These are phyloP conservation scores for Barnettozyma siamensis DNA, from an alignment of 805 yeast species.

Conservation along the genomic window DNA sequence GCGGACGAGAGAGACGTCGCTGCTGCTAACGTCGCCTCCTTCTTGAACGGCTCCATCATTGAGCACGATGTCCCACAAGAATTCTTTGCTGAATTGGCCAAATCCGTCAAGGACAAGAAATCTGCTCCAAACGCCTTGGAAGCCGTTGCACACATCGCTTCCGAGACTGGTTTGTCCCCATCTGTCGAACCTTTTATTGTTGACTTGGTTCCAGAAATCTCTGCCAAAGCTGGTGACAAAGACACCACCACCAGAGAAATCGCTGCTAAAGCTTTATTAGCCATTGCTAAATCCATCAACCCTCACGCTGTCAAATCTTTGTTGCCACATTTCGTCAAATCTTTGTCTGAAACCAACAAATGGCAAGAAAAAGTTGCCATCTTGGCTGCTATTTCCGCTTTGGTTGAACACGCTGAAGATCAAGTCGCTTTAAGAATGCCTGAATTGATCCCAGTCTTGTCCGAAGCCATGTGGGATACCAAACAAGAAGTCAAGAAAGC, in stretches of 20 bases:
- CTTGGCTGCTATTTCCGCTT: slow-evolving; percentile 74
- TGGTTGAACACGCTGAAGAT: slow-evolving; percentile 91
- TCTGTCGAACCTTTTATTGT: slow-evolving; percentile 95
- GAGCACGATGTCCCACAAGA: slow-evolving; percentile 96
- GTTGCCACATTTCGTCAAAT: slow-evolving; percentile 70
- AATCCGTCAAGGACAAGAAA: slow-evolving; percentile 79
- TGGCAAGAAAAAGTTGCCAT: slow-evolving; percentile 98
- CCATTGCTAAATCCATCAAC: slow-evolving; percentile 77
- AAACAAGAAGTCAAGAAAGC: slow-evolving; percentile 96
- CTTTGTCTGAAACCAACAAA: slow-evolving; percentile 72
- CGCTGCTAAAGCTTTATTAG: slow-evolving; percentile 71
- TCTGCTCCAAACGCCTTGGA: slow-evolving; percentile 73
- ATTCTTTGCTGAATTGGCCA: slow-evolving; percentile 73
- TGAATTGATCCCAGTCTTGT: slow-evolving; percentile 95
- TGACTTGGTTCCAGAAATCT: slow-evolving; percentile 62
- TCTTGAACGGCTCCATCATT: slow-evolving; percentile 93
- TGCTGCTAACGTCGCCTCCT: slow-evolving; percentile 84
- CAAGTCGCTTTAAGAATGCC: slow-evolving; percentile 99
- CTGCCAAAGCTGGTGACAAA: slow-evolving; percentile 88
- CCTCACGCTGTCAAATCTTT: slow-evolving; percentile 90
- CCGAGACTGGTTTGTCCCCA: slow-evolving; percentile 72
- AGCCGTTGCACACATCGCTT: slow-evolving; percentile 82
- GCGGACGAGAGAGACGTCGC: slow-evolving; percentile 78
- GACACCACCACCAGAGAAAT: slow-evolving; percentile 63
- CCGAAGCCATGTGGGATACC: slow-evolving; percentile 99